Evolutionary conservation across 2,329 filamentous ascomycete species (phyloP).

Genomic region (Ophiosphaerella narmari): DNA sequence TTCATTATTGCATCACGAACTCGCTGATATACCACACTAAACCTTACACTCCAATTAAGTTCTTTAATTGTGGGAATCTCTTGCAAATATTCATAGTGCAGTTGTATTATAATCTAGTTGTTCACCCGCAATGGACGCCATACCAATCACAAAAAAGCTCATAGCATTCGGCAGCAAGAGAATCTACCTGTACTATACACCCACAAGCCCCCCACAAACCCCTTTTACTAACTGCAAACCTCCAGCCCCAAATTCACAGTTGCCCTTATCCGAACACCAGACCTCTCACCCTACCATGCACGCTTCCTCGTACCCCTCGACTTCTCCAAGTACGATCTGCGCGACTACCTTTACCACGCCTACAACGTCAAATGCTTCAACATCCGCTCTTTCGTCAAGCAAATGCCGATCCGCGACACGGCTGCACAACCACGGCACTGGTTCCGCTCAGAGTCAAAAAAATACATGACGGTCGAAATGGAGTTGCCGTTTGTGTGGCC

Average conservation of each 20-base stretch:
- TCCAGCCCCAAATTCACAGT: slow-evolving; percentile 79
- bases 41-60: too few species aligned
- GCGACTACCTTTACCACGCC: slow-evolving; percentile 88
- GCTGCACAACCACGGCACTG: slow-evolving; percentile 58
- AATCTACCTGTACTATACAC: slow-evolving; percentile 51
- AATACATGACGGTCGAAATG: slow-evolving; percentile 96
- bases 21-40: too few species aligned
- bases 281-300: slow-evolving; percentile 77
- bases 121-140: slow-evolving; percentile 29
- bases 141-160: slow-evolving; percentile 39
- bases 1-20: too few species aligned
- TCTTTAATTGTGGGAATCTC: too few species aligned
- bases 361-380: slow-evolving; percentile 73
- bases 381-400: slow-evolving; percentile 80
- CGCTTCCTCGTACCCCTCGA: slow-evolving; percentile 88
- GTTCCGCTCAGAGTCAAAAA: slow-evolving; percentile 73
- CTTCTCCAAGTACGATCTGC: slow-evolving; percentile 95
- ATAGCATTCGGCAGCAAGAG: slow-evolving; percentile 50
- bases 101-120: too few species aligned
- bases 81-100: too few species aligned
- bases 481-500: slow-evolving; percentile 88
- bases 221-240: slow-evolving; percentile 8
- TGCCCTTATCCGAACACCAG: slow-evolving; percentile 74
- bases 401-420: slow-evolving; percentile 65
- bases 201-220: not conserved